Conservation (phyloP, 495 filamentous ascomycete genomes). For the Lichina pygmaea region DNA sequence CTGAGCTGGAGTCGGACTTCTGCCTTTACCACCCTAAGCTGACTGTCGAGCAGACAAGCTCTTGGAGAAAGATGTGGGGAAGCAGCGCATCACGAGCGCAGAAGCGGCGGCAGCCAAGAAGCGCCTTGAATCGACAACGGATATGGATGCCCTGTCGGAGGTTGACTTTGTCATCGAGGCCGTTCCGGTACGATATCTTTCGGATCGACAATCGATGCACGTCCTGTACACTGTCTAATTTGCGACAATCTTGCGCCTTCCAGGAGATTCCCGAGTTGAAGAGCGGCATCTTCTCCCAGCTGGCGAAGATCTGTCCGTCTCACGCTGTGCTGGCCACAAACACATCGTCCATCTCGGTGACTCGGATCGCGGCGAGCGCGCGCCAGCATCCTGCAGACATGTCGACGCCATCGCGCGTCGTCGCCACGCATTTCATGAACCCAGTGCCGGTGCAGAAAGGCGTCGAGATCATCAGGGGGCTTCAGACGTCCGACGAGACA, state of each 20-base stretch:
- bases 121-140: slow-evolving; percentile 39
- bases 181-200: slow-evolving; percentile 27
- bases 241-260: neutral
- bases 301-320: slow-evolving; percentile 60
- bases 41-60: slow-evolving; percentile 39
- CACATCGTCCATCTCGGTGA: slow-evolving; percentile 93
- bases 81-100: slow-evolving; percentile 51
- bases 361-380: slow-evolving; percentile 69
- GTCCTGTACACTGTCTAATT: neutral
- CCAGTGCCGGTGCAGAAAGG: slow-evolving; percentile 92
- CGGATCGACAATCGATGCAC: neutral
- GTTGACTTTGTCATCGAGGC: slow-evolving; percentile 98
- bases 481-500: slow-evolving; percentile 70
- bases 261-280: slow-evolving; percentile 68
- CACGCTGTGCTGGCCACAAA: slow-evolving; percentile 91
- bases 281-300: slow-evolving; percentile 55
- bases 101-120: slow-evolving; percentile 43
- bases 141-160: slow-evolving; percentile 49
- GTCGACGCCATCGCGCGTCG: slow-evolving; percentile 60
- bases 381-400: slow-evolving; percentile 44
- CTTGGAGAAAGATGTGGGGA: slow-evolving; percentile 72
- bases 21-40: neutral
- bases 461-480: slow-evolving; percentile 83
- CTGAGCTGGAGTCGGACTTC: slow-evolving; percentile 2
- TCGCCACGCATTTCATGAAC: slow-evolving; percentile 99